Percentiles rank a stretch among this genome's conserved stretches.
phyloP scores from a whole-genome alignment of 768 basidiomycete species.

The Russula virescens region DNA sequence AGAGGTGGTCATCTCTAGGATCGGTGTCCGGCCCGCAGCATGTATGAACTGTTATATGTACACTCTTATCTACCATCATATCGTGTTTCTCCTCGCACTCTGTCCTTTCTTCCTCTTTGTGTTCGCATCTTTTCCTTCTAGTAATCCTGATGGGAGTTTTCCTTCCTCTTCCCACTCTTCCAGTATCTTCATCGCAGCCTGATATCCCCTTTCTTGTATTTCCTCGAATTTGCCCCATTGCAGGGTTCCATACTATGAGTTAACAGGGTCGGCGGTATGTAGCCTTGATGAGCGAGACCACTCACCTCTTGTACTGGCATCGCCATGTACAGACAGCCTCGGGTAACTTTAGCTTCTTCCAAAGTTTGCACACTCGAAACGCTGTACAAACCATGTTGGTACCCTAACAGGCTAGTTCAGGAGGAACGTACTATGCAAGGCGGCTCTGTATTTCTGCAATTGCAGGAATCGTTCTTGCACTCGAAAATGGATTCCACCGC shows the following conservation, averaged over 20 bases:
- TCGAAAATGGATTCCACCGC: constrained; percentile 88
- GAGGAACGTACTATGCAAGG: constrained; percentile 77
- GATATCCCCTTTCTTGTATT: constrained; percentile 76
- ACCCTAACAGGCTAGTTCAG: constrained; percentile 14
- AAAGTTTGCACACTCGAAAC: constrained; percentile 93
- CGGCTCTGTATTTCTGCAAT: constrained; percentile 93
- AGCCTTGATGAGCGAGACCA: background rate
- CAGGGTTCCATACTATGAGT: constrained; percentile 75
- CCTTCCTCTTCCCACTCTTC: constrained; percentile 80
- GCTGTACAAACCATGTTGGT: constrained; percentile 37
- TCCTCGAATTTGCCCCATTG: constrained; percentile 89
- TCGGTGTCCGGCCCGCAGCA: constrained; percentile 6
- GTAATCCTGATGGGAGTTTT: constrained; percentile 65
- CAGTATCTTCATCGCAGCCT: constrained; percentile 63
- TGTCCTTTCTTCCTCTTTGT: constrained; percentile 56
- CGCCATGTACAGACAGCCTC: constrained; percentile 84
- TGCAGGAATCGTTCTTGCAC: constrained; percentile 67
- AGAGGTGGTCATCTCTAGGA: constrained; percentile 19
- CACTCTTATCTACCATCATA: constrained; percentile 27
- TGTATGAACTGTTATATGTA: background rate
- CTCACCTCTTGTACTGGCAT: constrained; percentile 92
- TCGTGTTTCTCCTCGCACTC: constrained; percentile 74
- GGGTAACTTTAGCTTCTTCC: constrained; percentile 89
- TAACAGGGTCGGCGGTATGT: background rate
- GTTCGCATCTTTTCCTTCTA: constrained; percentile 50